phyloP scores from a whole-genome alignment of 805 yeast species.

The Candida nanaspora region DNA sequence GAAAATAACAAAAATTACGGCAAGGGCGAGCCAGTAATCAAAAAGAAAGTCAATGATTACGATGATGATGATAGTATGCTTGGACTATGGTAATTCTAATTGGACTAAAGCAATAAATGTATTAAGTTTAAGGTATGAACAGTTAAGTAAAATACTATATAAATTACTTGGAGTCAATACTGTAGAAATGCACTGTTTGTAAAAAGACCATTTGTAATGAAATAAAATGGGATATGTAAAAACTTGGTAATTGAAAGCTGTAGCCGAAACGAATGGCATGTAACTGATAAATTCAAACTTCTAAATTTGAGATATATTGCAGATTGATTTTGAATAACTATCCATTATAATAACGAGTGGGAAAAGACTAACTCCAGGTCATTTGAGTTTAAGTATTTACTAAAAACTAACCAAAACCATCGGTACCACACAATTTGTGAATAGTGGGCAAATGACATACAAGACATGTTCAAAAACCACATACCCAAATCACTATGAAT shows the following conservation, averaged over 20 bases:
- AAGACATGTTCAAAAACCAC: constrained; percentile 41
- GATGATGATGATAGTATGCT: constrained; percentile 23
- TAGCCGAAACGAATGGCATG: no score
- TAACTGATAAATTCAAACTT: no score
- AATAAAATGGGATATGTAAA: no score
- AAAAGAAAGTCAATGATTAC: constrained; percentile 2
- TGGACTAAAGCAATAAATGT: no score
- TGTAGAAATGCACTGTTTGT: no score
- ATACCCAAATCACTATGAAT: constrained; percentile 32
- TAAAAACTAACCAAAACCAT: constrained; percentile 74
- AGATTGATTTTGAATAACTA: no score
- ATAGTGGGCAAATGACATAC: constrained; percentile 77
- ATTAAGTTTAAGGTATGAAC: no score
- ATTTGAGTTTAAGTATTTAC: constrained; percentile 73
- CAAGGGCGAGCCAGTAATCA: constrained; percentile 5
- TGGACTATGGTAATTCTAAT: constrained; percentile 18
- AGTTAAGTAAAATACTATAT: no score
- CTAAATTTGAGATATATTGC: no score
- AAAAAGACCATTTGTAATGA: no score
- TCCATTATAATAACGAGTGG: not conserved
- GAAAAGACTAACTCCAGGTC: constrained; percentile 36
- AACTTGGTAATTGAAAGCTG: no score
- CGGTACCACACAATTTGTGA: constrained; percentile 96
- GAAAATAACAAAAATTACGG: not conserved
- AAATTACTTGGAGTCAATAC: no score